Base-by-base conservation (phyloP, 2,329 filamentous ascomycete species). In the Drechmeria coniospora region DNA sequence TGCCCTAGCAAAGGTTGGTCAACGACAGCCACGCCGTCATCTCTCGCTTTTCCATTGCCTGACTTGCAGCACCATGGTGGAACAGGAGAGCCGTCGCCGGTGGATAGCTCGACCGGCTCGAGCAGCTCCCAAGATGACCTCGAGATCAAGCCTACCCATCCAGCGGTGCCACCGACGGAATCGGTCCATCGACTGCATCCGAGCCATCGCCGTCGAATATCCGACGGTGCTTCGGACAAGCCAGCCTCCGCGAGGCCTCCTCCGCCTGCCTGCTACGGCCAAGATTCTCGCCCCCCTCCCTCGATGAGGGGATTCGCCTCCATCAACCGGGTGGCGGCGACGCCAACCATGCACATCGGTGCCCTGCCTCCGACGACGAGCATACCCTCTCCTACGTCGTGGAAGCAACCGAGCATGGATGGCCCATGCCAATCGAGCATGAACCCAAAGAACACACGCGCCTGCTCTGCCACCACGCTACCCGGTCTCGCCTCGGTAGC, bases 111-210 rank as follows among this genome's bases (percentile, higher is more conserved):
- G 11, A 43, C 43, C 31, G 47, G 45, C 27, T 58, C 54, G 11
- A 50, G 41, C 26, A 53, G 48, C 37, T 56, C 57, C 9, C 45
- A 50, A 27, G 56, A 56, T 22, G 56, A 52, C 20, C 38, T 57
- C 21, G 55, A 59, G 37, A 57, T 58, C 41, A 51, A 43, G 30
- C 38, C 44, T 2, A 29, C 32, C 12, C 41, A 37, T 22, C 26
- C 23, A 23, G 18, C 30, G 10, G 26, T 15, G 14, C 19, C 33
- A 35, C 28, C 26, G 31, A 6, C 29, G 30, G n/a, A 32, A 36
- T 17, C 36, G 6, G 14, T 32, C 1, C 36, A 36, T 32, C 42
- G 36, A 22, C 26, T 39, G 15, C 45, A 48, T 21, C 45, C 46
- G 9, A 44, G 42, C 29, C 43, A 43, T 25, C 38, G 37, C 18